Evolutionary conservation across 352 stramenopile genomes (phyloP), one percentile per base, ranked within the genome.

Genomic region (Phytophthora citrophthora): DNA sequence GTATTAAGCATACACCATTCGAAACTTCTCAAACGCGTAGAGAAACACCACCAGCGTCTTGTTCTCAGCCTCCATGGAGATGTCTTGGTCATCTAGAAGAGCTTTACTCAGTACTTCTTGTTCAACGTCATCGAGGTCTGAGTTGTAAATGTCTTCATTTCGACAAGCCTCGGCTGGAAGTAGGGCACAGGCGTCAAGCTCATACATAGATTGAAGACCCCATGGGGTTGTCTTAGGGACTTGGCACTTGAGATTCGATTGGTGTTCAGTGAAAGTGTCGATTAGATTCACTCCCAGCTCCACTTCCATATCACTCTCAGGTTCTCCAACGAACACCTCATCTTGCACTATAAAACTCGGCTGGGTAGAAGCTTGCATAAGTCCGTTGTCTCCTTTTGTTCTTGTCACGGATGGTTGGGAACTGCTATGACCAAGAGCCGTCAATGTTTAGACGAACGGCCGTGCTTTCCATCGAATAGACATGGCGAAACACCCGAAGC

Each of bases 21-120:
- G 26, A 15, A 70, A 70, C 50, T 70, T 70, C 16, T 70, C 61
- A 41, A 70, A 70, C 8, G 53, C 54, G 46, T 69, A 69, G 36
- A 63, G 54, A 39, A 50, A 70, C 20, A 54, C 41, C 7, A 70
- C 31, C 41, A 23, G 41, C 24, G 6, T 47, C 18, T 20, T 43
- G 8, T 16, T 45, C 20, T 67, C 50, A 10, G 43, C 13, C 18
- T 61, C 27, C 52, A 59, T 45, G 1, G 5, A 9, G 3, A 40
- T 31, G n/a, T 64, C 53, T 13, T 64, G 36, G 46, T 64, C 39
- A 20, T 54, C 47, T 9, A 70, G 38, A 15, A 70, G 34, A 34
- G 46, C 61, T 15, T 20, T 55, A 11, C 39, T 64, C 20, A 64
- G 27, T 23, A 54, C 44, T 18, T 70, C 54, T 26, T 54, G 61